Evolutionary conservation across 176 grass and related monocot genomes (phyloP), one percentile per base, ranked within the genome.

Genomic region (Ensete ventricosum): DNA sequence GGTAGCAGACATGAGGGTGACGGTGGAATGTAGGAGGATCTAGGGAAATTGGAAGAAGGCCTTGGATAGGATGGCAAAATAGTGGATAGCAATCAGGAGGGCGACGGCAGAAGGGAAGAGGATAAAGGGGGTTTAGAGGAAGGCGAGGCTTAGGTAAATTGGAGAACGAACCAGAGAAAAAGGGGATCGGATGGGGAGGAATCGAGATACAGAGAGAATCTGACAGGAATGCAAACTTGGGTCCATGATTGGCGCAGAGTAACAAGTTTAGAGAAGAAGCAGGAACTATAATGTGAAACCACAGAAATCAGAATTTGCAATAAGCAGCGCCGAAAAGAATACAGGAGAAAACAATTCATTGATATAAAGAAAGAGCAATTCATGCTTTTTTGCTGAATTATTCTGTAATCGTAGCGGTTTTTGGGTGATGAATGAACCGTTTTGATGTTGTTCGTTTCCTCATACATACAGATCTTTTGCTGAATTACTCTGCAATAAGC

Each of bases 231-330:
- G 86, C 94, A 23, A 85, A 82, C 12, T 85, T 76, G 90, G 94
- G 84, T 80, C 82, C 76, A 71, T 99, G 59, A 89, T 90, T 16
- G 90, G 78, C 12, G 90, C 94, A 55, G 90, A 91, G 82, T 90
- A 26, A 8, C 22, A 54, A 24, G 8, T 53, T 2, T 10, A 24
- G 34, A 43, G 34, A 43, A 43, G 13, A 43, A 43, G 13, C 24
- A 24, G 9, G 21, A 16, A 11, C 22, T 54, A 54, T 55, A 25
- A 54, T 54, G n/a, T 14, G 5, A 53, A 54, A 27, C 21, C 10
- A 26, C 13, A 43, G 0, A 69, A 69, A 8, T 48, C 4, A 43
- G 27, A 69, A 73, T 53, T 54, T 73, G 11, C 50, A 13, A 54
- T 73, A 23, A 24, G 20, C 17, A 73, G 3, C 1, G 29, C 23